These are phyloP conservation scores for Starmerella ratchasimensis DNA, from an alignment of 805 yeast genomes.

Conservation along the genomic window DNA sequence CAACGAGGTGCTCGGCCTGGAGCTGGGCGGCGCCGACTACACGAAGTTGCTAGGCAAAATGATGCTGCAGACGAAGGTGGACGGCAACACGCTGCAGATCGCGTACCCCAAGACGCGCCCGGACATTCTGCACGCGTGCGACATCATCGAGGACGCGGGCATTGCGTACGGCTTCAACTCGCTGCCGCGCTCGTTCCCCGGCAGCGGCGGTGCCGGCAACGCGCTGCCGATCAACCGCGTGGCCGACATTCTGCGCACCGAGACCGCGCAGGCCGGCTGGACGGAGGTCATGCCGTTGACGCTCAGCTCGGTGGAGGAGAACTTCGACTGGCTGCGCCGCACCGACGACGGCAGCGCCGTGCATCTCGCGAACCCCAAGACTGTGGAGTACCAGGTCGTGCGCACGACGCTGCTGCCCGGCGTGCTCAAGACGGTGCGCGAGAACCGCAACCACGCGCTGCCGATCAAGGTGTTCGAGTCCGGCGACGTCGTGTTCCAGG, in stretches of 20 bases:
- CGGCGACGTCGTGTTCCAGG: constrained; percentile 87
- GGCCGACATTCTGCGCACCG: constrained; percentile 77
- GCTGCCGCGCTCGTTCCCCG: constrained; percentile 64
- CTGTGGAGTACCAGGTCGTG: constrained; percentile 92
- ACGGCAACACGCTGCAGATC: constrained; percentile 37
- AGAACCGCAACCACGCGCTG: constrained; percentile 87
- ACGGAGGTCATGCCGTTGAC: constrained; percentile 91
- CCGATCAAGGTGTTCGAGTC: constrained; percentile 92
- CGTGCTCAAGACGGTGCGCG: constrained; percentile 82
- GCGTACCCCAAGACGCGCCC: constrained; percentile 86
- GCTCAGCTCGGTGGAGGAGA: constrained; percentile 91
- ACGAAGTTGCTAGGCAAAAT: constrained; percentile 56
- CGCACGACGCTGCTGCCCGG: constrained; percentile 93
- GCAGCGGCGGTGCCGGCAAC: constrained; percentile 66
- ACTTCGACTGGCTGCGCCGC: constrained; percentile 70
- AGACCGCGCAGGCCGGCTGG: constrained; percentile 93
- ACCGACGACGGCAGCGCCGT: constrained; percentile 63
- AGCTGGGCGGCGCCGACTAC: constrained; percentile 55
- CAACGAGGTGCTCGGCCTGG: constrained; percentile 84
- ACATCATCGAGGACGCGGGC: constrained; percentile 97
- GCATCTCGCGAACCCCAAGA: constrained; percentile 88
- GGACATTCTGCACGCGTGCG: constrained; percentile 92
- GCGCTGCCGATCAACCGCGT: constrained; percentile 86
- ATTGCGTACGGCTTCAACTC: constrained; percentile 91
- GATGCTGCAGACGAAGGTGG: constrained; percentile 57